Conservation (phyloP, 305 asterid genomes). For the Withania somnifera region DNA sequence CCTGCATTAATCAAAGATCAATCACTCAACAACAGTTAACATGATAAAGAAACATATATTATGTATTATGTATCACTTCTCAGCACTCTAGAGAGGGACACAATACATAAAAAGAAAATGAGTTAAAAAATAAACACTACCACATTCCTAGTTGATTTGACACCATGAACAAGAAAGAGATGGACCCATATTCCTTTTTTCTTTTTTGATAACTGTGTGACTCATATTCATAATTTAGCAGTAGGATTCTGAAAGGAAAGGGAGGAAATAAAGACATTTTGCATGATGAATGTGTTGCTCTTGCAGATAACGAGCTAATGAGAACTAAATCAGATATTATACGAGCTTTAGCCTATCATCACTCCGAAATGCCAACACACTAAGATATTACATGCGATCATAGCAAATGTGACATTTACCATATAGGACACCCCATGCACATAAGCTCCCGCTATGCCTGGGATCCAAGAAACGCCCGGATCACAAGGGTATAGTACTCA, state of each 20-base stretch:
- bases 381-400: no score
- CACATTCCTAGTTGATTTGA: background rate
- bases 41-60: background rate
- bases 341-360: background rate
- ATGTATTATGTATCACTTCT: background rate
- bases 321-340: no score
- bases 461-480: no score
- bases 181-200: background rate
- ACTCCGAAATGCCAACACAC: background rate
- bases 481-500: no score
- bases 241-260: background rate
- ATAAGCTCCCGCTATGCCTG: no score
- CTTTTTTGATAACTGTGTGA: background rate
- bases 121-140: background rate
- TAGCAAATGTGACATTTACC: no score
- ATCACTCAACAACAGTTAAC: background rate
- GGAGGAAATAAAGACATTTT: no score
- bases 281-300: background rate
- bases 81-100: background rate
- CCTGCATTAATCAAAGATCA: conserved; percentile 33
- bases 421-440: background rate
- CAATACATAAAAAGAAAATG: background rate
- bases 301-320: background rate
- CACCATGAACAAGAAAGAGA: background rate
- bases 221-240: background rate